These are phyloP conservation scores for Mycena maculata DNA, from an alignment of 768 basidiomycete species.

Conservation along the genomic window DNA sequence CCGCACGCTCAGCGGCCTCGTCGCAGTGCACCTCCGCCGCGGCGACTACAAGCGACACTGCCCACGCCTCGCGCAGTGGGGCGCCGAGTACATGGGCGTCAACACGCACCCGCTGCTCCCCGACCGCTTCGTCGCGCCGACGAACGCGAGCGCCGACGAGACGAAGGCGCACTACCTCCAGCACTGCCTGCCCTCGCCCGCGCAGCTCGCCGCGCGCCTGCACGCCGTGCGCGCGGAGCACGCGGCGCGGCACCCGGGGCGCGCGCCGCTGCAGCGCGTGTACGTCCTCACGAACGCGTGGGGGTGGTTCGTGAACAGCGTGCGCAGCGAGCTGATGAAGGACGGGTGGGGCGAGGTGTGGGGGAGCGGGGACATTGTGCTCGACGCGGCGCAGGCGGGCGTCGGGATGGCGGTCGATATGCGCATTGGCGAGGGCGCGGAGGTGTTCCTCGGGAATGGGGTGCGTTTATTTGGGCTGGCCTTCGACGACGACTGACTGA, in stretches of 20 bases:
- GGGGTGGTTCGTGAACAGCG: constrained; percentile 54
- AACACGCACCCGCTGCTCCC: constrained; percentile 55
- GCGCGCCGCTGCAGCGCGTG: constrained; percentile 42
- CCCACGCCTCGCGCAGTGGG: constrained; percentile 59
- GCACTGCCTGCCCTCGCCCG: constrained; percentile 57
- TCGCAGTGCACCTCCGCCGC: constrained; percentile 67
- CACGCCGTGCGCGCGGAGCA: constrained; percentile 48
- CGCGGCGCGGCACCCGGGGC: constrained; percentile 38
- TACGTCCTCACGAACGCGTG: constrained; percentile 66
- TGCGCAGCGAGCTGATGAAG: constrained; percentile 48
- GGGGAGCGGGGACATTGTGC: constrained; percentile 52
- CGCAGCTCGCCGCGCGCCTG: constrained; percentile 55
- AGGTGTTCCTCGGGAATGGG: constrained; percentile 57
- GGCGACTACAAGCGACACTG: constrained; percentile 71
- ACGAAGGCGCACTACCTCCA: constrained; percentile 49
- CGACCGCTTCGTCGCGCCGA: constrained; percentile 52
- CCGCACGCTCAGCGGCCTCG: constrained; percentile 52
- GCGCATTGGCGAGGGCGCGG: constrained; percentile 55
- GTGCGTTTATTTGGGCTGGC: not conserved
- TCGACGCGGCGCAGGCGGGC: constrained; percentile 57
- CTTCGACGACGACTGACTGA: not conserved
- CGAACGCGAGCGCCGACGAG: constrained; percentile 21
- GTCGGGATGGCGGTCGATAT: constrained; percentile 55
- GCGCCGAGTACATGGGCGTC: constrained; percentile 60
- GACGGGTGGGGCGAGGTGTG: constrained; percentile 66